Conservation (phyloP, 148 eudicot species). For the Heliosperma pusillum region DNA sequence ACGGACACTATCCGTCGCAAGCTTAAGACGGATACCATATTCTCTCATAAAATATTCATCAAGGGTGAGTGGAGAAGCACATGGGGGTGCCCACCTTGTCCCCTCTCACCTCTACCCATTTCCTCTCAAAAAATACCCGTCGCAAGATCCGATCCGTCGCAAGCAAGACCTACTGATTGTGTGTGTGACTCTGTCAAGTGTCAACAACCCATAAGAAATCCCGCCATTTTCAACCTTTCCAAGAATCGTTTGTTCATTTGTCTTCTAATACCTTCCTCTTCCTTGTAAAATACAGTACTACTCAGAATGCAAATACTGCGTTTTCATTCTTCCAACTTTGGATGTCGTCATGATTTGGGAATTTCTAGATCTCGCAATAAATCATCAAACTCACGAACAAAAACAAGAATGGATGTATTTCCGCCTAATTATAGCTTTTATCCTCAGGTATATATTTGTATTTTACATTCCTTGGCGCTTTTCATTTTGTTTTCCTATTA, state of each 20-base stretch:
- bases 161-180: too few relatives aligned
- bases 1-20: too few relatives aligned
- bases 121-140: too few relatives aligned
- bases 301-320: background rate
- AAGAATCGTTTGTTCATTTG: background rate
- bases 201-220: background rate
- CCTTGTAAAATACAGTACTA: background rate
- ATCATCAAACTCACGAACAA: background rate
- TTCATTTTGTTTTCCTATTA: too few relatives aligned
- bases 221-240: conserved; percentile 14
- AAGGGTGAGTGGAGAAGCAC: too few relatives aligned
- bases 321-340: conserved; percentile 4
- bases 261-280: background rate
- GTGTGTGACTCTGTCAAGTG: too few relatives aligned
- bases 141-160: too few relatives aligned
- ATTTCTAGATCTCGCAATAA: conserved; percentile 11
- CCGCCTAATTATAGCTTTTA: background rate
- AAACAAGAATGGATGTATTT: background rate
- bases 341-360: conserved; percentile 8
- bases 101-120: too few relatives aligned
- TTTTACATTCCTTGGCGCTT: too few relatives aligned
- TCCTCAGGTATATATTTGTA: conserved; percentile 23
- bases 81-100: too few relatives aligned
- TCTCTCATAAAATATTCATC: too few relatives aligned
- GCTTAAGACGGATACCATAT: too few relatives aligned